Evolutionary conservation across 345 rosid species (phyloP).

Genomic region (Gossypium rotundifolium): DNA sequence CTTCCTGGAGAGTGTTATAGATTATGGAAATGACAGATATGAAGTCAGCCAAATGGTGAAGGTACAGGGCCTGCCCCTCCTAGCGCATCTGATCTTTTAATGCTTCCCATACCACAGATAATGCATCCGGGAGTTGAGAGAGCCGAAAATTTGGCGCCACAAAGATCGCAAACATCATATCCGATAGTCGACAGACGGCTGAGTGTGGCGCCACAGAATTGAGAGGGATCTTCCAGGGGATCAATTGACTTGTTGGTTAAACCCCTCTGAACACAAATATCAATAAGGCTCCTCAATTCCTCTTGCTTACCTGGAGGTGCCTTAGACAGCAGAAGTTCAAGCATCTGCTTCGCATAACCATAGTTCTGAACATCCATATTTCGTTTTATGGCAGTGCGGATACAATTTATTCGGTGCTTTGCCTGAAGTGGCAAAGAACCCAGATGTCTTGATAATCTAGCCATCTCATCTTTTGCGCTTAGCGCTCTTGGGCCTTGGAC

Average conservation of each 20-base stretch:
- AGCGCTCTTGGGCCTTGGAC: conserved; percentile 89
- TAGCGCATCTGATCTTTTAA: conserved; percentile 83
- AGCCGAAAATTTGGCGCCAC: conserved; percentile 94
- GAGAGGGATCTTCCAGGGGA: conserved; percentile 92
- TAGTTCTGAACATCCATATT: conserved; percentile 98
- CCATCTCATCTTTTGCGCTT: conserved; percentile 98
- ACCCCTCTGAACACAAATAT: conserved; percentile 90
- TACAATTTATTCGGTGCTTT: conserved; percentile 92
- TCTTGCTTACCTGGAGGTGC: conserved; percentile 93
- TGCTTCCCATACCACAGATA: conserved; percentile 96
- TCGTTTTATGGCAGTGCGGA: conserved; percentile 86
- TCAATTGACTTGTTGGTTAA: conserved; percentile 85
- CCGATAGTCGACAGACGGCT: conserved; percentile 95
- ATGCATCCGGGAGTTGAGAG: conserved; percentile 87
- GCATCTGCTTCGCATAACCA: conserved; percentile 90
- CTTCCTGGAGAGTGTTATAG: neutral
- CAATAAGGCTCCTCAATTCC: conserved; percentile 74
- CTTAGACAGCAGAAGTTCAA: conserved; percentile 84
- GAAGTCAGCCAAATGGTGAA: conserved; percentile 71
- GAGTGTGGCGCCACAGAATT: conserved; percentile 90
- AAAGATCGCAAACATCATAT: conserved; percentile 89
- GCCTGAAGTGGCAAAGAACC: conserved; percentile 86
- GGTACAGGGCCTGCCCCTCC: conserved; percentile 61
- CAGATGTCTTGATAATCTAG: conserved; percentile 83
- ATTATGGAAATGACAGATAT: neutral